These are phyloP conservation scores for Geranium brycei DNA, from an alignment of 345 rosid genomes.

Conservation along the genomic window DNA sequence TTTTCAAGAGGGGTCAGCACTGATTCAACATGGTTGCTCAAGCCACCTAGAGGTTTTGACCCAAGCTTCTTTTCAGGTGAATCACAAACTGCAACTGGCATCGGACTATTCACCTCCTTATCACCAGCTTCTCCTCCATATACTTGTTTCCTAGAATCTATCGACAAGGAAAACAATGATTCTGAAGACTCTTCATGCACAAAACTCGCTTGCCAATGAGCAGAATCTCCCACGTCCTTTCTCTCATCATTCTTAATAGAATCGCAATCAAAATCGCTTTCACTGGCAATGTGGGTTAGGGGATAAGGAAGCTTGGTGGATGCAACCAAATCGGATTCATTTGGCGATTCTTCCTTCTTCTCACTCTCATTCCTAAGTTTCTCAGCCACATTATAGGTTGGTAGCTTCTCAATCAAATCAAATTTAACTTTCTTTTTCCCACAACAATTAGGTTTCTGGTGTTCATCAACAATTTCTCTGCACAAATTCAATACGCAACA, in stretches of 20 bases:
- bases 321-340: no score
- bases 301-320: no score
- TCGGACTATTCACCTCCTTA: slow-evolving; percentile 32
- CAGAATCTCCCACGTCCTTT: background rate
- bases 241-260: background rate
- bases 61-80: slow-evolving; percentile 10
- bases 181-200: slow-evolving; percentile 43
- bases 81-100: slow-evolving; percentile 7
- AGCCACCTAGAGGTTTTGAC: slow-evolving; percentile 8
- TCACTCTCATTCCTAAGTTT: slow-evolving; percentile 6
- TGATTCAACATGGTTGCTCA: slow-evolving; percentile 21
- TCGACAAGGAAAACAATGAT: slow-evolving; percentile 49
- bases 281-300: no score
- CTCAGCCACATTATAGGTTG: slow-evolving; percentile 9
- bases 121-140: slow-evolving; percentile 17
- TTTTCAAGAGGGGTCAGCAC: slow-evolving; percentile 47
- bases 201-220: slow-evolving; percentile 6
- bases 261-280: no score
- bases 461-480: no score
- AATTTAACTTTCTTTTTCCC: slow-evolving; percentile 33
- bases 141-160: slow-evolving; percentile 35
- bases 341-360: background rate
- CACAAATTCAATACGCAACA: background rate
- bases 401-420: slow-evolving; percentile 28
- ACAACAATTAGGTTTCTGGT: background rate